These are phyloP conservation scores for Lepiota brunneoincarnata DNA, from an alignment of 768 basidiomycete species.

Conservation along the genomic window DNA sequence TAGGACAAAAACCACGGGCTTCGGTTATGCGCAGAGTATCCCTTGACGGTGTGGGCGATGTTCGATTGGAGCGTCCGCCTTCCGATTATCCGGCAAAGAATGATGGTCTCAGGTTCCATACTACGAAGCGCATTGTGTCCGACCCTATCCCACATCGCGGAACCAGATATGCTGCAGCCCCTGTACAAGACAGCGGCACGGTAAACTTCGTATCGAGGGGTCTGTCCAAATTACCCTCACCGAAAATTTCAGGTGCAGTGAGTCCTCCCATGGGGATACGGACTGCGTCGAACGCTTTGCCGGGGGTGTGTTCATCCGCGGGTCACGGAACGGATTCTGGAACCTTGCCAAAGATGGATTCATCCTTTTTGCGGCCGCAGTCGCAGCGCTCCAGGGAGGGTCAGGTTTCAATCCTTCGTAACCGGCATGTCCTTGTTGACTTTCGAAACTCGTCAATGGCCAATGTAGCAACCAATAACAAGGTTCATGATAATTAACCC, in stretches of 20 bases:
- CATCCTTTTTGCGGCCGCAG: slow-evolving; percentile 1
- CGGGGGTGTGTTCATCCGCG: no score
- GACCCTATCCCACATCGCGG: background rate
- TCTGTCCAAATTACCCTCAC: background rate
- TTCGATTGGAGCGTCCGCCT: background rate
- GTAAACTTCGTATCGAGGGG: background rate
- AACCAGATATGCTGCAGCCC: background rate
- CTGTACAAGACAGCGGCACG: background rate
- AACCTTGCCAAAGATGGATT: background rate
- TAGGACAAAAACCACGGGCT: no score
- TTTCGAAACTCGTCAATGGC: background rate
- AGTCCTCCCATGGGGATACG: background rate
- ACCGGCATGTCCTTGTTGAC: slow-evolving; percentile 1
- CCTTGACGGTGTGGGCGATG: background rate
- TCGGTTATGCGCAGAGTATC: background rate
- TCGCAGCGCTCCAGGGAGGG: background rate
- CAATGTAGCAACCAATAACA: background rate
- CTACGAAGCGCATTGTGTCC: slow-evolving; percentile 5
- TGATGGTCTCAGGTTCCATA: background rate
- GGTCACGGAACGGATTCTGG: no score
- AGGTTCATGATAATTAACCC: slow-evolving; percentile 4
- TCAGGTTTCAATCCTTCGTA: background rate
- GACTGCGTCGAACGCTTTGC: no score
- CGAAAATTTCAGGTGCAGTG: background rate
- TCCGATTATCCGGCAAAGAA: background rate